Base-by-base conservation (phyloP, 768 basidiomycete species). In the Mycena capillaripes region DNA sequence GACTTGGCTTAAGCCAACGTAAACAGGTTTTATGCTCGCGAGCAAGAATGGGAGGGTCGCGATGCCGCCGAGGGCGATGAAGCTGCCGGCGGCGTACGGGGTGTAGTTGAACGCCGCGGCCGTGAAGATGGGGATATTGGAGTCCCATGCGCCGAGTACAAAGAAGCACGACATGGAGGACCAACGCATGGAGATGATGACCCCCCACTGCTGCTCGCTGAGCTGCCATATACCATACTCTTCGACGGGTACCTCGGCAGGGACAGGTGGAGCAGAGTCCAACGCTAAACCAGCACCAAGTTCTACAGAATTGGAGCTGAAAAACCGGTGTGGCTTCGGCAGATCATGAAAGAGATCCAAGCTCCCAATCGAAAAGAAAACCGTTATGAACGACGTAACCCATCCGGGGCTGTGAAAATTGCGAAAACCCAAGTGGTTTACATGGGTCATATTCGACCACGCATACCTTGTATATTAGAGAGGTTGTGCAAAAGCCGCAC, bases 111-210 rank as follows among this genome's bases (percentile, higher is more conserved):
- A 87, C 30, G 76, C 78, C 25, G 74, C 77, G 56, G 87, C 85
- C 25, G 88, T 86, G 77, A 88, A 92, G 66, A 92, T 86, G 42
- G 91, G 91, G 60, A 92, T 87, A 78, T 91, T 92, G 57, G 89
- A 84, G 79, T 93, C 91, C 91, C 90, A 92, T 16, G 88, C 86
- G 10, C 90, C 91, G 67, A 93, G 88, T 77, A 92, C 85, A 81
- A 92, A 91, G 83, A 92, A 93, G 80, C 87, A 91, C 23, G 89
- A 85, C 89, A 91, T 91, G 55, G 90, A 86, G 76, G 89, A 90
- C 88, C 90, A 93, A 78, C 90, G 92, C 89, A 93, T 91, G 77
- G 88, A 90, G 46, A 84, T 73, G 25, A 88, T 83, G 67, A 90
- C 87, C 25, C 88, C 89, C 86, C 87, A 89, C 69, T 89, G 87